phyloP scores from a whole-genome alignment of 1,284 basidiomycete species.

The Pholiota adiposa region DNA sequence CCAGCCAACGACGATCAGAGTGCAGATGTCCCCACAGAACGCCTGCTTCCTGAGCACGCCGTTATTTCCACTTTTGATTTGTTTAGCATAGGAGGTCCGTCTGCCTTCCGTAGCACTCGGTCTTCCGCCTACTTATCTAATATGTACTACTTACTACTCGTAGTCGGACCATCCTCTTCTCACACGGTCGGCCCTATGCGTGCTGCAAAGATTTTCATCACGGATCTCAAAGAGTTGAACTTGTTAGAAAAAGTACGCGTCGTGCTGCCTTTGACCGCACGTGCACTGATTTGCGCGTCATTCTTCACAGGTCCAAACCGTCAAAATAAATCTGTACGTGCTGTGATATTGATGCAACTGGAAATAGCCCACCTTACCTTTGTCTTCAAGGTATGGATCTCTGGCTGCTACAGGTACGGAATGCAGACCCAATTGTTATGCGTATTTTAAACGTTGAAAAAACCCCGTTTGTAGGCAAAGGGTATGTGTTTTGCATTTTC shows the following conservation, averaged over 20 bases:
- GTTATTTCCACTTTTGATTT: slow-evolving; percentile 94
- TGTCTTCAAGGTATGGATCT: slow-evolving; percentile 67
- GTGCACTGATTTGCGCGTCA: slow-evolving; percentile 9
- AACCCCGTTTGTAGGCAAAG: slow-evolving; percentile 67
- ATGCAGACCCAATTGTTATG: not conserved
- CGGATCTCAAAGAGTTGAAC: slow-evolving; percentile 73
- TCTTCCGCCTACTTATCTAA: slow-evolving; percentile 17
- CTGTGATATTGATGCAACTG: slow-evolving; percentile 6
- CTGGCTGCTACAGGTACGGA: slow-evolving; percentile 72
- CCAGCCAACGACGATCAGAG: slow-evolving; percentile 9
- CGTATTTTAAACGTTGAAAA: not conserved
- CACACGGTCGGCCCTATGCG: slow-evolving; percentile 89
- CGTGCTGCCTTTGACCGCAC: slow-evolving; percentile 2
- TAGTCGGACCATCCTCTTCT: slow-evolving; percentile 53
- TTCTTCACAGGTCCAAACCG: slow-evolving; percentile 59
- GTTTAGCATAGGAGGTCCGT: slow-evolving; percentile 86
- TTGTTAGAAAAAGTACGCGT: slow-evolving; percentile 69
- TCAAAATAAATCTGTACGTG: slow-evolving; percentile 86
- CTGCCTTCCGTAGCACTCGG: slow-evolving; percentile 32
- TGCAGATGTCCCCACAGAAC: slow-evolving; percentile 17
- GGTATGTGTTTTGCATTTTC: slow-evolving; percentile 46
- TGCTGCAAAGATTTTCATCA: slow-evolving; percentile 86
- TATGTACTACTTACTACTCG: slow-evolving; percentile 1
- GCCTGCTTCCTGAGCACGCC: slow-evolving; percentile 73
- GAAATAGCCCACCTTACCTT: slow-evolving; percentile 8